Evolutionary conservation across 805 yeast species (phyloP).

Genomic region (Teunomyces lycoperdinae): DNA sequence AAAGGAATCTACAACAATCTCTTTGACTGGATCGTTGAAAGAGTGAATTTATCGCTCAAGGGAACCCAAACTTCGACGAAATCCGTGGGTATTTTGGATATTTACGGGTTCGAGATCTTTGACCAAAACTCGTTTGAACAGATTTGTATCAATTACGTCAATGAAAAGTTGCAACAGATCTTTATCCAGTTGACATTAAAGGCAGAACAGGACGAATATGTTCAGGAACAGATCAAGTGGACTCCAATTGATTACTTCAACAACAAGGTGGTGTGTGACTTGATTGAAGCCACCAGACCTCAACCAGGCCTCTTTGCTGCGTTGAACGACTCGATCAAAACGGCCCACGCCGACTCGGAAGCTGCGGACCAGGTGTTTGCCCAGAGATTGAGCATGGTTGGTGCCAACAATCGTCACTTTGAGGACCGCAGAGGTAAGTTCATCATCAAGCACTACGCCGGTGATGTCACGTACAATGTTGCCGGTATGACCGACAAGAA

Average conservation of each 20-base stretch:
- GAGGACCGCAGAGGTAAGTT: constrained; percentile 87
- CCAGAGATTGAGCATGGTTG: constrained; percentile 82
- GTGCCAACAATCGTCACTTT: constrained; percentile 76
- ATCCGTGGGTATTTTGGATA: constrained; percentile 91
- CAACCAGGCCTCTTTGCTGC: constrained; percentile 93
- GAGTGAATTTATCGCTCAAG: constrained; percentile 76
- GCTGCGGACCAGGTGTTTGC: constrained; percentile 98
- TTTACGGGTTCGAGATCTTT: constrained; percentile 94
- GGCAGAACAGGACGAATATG: constrained; percentile 97
- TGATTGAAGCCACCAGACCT: constrained; percentile 90
- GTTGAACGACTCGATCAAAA: constrained; percentile 93
- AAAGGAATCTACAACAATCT: constrained; percentile 90
- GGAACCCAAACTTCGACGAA: constrained; percentile 48
- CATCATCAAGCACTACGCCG: constrained; percentile 94
- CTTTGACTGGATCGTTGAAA: constrained; percentile 93
- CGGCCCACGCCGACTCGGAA: constrained; percentile 95
- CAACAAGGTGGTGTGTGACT: constrained; percentile 93
- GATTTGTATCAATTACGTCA: constrained; percentile 91
- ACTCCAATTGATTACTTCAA: constrained; percentile 96
- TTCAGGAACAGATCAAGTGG: constrained; percentile 94
- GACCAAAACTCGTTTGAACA: constrained; percentile 95
- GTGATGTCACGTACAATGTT: constrained; percentile 93
- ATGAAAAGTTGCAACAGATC: constrained; percentile 94
- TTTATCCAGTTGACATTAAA: constrained; percentile 93
- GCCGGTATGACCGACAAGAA: constrained; percentile 93